Evolutionary conservation across 345 rosid species (phyloP), one percentile per base, ranked within the genome.

Genomic region (Rhodomyrtus tomentosa): DNA sequence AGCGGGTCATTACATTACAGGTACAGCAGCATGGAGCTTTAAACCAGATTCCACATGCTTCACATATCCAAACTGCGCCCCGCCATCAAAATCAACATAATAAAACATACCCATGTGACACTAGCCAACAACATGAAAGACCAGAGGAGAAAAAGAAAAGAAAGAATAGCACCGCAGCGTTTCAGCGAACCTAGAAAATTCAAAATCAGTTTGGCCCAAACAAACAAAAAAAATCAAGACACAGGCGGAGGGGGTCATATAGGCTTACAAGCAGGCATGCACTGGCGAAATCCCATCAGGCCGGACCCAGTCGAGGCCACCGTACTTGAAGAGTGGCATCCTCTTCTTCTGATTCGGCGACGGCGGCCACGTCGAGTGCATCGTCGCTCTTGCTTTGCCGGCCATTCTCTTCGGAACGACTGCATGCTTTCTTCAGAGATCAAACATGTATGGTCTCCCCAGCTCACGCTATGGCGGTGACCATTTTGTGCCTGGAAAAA

Each of bases 231-330:
- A 38, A 38, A 38, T 5, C 40, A 38, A 5, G 14, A 52, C 22
- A 38, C 7, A 4, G 3, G 22, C 8, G 22, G 55, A 16, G 55
- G 55, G 54, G 38, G 3, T 10, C 54, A 40, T 50, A 18, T 32
- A 73, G 52, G 55, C 88, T 82, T 87, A 96, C 99, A 94, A 40
- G 98, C 98, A 6, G 98, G 98, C 81, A 98, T 87, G 88, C 98
- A 95, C 91, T 97, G 96, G 81, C 90, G 96, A 91, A 95, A 95
- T 80, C 91, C 94, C 95, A 84, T 95, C 99, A 58, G 99, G 98
- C 84, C 99, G 94, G 50, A 90, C 89, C 98, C 98, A 95, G 84
- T 97, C 96, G 88, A 87, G 90, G 84, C 92, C 98, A 32, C 90
- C 83, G 55, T 87, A 89, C 16, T 88, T 87, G 89, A 88, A 92